These are phyloP conservation scores for Saussurea involucrata DNA, from an alignment of 129 eudicot species.

Conservation along the genomic window DNA sequence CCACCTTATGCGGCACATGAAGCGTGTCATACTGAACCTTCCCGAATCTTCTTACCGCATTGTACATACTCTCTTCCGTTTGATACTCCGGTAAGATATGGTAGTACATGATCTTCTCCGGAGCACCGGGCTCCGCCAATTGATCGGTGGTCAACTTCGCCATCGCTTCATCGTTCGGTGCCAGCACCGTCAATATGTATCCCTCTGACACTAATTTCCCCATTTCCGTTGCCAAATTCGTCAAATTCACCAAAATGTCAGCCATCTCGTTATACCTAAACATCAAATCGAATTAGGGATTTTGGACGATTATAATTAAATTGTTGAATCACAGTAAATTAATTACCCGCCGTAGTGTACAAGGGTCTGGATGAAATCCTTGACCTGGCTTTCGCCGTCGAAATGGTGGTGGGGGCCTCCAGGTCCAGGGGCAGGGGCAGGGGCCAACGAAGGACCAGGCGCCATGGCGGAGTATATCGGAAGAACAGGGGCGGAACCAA, in stretches of 20 bases:
- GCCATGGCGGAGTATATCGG: conserved; percentile 83
- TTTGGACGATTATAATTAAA: background rate
- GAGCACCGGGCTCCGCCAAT: conserved; percentile 80
- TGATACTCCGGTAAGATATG: conserved; percentile 92
- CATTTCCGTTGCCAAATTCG: conserved; percentile 79
- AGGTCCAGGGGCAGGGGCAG: conserved; percentile 97
- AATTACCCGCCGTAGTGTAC: conserved; percentile 65
- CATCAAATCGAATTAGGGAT: background rate
- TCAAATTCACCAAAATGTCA: conserved; percentile 82
- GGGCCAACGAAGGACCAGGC: conserved; percentile 86
- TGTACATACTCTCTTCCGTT: conserved; percentile 97
- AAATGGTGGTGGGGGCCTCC: conserved; percentile 83
- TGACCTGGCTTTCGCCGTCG: conserved; percentile 84
- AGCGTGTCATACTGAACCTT: conserved; percentile 67
- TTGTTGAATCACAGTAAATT: background rate
- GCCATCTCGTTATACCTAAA: conserved; percentile 76
- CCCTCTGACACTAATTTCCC: conserved; percentile 83
- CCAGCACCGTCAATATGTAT: conserved; percentile 73
- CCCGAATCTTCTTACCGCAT: conserved; percentile 80
- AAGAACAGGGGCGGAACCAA: conserved; percentile 65
- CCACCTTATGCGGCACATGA: conserved; percentile 68
- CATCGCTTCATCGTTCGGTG: conserved; percentile 97
- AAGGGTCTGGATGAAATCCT: conserved; percentile 76
- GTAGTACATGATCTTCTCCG: conserved; percentile 80
- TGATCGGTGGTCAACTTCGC: conserved; percentile 78